These are phyloP conservation scores for Marchantia paleacea DNA, from an alignment of 225 moss, liverwort and hornwort species.

Conservation along the genomic window DNA sequence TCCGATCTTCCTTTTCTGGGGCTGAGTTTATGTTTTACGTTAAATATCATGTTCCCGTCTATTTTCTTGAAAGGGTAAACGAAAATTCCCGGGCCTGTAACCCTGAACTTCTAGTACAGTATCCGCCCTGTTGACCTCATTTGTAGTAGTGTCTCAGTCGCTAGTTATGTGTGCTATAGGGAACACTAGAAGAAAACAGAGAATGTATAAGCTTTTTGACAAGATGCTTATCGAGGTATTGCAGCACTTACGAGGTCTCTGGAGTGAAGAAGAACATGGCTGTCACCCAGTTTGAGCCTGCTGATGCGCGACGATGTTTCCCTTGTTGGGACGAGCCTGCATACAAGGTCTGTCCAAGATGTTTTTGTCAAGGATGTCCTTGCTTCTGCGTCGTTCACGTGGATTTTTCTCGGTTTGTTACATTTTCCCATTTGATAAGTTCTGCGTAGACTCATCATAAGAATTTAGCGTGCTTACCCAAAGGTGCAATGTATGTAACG, in stretches of 20 bases:
- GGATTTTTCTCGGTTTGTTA: not conserved
- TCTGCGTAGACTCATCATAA: not conserved
- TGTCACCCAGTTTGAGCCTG: conserved; percentile 74
- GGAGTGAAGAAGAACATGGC: conserved; percentile 74
- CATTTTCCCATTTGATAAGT: not conserved
- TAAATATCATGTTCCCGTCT: too few species aligned
- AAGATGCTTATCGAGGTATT: not conserved
- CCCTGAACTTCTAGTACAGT: too few species aligned
- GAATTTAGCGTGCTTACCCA: not conserved
- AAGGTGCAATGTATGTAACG: not conserved
- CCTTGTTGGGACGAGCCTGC: conserved; percentile 84
- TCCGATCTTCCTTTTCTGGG: too few species aligned
- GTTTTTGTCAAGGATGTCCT: not conserved
- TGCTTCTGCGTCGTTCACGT: not conserved
- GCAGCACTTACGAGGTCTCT: conserved; percentile 60
- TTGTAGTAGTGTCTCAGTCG: too few species aligned
- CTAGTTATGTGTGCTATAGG: not conserved
- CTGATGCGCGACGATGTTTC: conserved; percentile 77
- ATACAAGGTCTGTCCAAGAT: conserved; percentile 45
- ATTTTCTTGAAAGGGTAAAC: too few species aligned
- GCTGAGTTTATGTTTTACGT: too few species aligned
- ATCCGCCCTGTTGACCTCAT: too few species aligned
- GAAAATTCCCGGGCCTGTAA: too few species aligned
- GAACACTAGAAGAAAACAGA: not conserved
- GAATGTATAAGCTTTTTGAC: too few species aligned